Evolutionary conservation across 1,284 basidiomycete species (phyloP), one percentile per base, ranked within the genome.

Genomic region (Lignosus rhinocerotis): DNA sequence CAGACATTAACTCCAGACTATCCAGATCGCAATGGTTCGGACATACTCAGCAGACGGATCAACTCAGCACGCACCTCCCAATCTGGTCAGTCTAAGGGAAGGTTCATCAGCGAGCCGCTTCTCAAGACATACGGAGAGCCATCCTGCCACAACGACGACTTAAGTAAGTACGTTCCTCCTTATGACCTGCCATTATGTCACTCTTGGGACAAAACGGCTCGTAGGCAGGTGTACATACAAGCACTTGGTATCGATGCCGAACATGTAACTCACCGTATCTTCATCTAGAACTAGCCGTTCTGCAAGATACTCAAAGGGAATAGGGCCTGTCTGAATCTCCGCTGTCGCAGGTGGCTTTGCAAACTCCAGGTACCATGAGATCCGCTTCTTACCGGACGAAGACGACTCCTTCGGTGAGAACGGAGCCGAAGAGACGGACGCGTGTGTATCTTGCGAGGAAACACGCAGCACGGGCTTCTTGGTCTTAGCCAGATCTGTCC

Each of bases 1-100:
- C 72, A 10, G 66, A 55, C 47, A 65, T 66, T 7, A 62, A 63
- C 43, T 69, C 60, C 42, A 79, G 69, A 44, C 79, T 82, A 53
- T 8, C 17, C 8, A 31, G 2, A 31, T 7, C 8, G 41, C 9
- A 16, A 12, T 48, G 32, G 53, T 17, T 19, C 11, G 16, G n/a
- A 5, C 19, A 17, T 11, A 14, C 21, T 8, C 1, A 6, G 11
- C 1, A 16, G 5, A 8, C 2, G 11, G 31, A 32, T 10, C 6
- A 16, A n/a, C 19, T 32, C 8, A 36, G 14, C 21, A 48, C 62
- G 6, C 38, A 64, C 62, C 33, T 45, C 5, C 14, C 36, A n/a
- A 64, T 41, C 12, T 50, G 49, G 2, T 17, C 14, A 12, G 49
- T 38, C 62, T 64, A 32, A n/a, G 16, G 7, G 19, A 9, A 7